Conservation (phyloP, 139 green algal genomes). For the Closterium sp. region DNA sequence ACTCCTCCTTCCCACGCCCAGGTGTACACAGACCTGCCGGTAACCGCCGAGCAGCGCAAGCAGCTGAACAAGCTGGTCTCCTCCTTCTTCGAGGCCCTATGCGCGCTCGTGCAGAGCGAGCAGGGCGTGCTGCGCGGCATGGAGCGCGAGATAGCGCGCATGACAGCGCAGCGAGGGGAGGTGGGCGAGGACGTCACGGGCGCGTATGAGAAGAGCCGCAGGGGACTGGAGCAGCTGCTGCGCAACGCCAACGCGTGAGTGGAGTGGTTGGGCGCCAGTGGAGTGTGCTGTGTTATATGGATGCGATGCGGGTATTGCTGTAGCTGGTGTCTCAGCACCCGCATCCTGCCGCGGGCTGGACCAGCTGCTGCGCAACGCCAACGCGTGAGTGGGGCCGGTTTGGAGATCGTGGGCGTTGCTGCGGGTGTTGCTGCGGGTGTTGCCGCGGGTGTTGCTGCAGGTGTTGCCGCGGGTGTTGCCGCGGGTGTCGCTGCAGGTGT, state of each 20-base stretch:
- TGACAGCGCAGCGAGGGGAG: conserved; percentile 69
- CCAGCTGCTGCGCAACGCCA: conserved; percentile 39
- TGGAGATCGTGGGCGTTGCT: no score
- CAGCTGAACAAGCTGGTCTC: conserved; percentile 44
- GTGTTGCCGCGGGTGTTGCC: no score
- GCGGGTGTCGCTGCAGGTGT: no score
- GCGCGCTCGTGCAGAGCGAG: conserved; percentile 56
- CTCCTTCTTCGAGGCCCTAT: conserved; percentile 57
- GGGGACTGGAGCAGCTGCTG: conserved; percentile 69
- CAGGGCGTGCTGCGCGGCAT: conserved; percentile 61
- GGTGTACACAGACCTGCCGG: conserved; percentile 24
- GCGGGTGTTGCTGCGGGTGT: no score
- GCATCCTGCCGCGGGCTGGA: conserved; percentile 72
- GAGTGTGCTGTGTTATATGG: no score
- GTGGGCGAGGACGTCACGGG: conserved; percentile 71
- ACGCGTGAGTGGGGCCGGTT: background rate
- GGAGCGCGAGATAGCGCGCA: conserved; percentile 61
- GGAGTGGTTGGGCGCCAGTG: no score
- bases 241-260: conserved; percentile 47
- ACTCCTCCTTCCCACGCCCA: background rate
- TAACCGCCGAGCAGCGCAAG: conserved; percentile 51
- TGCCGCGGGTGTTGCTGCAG: no score
- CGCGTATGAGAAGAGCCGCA: conserved; percentile 70
- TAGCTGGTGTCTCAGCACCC: background rate
- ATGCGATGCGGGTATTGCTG: no score